These are phyloP conservation scores for Xylariomycetidae sp. DNA, from an alignment of 2,329 filamentous ascomycete genomes.

Conservation along the genomic window DNA sequence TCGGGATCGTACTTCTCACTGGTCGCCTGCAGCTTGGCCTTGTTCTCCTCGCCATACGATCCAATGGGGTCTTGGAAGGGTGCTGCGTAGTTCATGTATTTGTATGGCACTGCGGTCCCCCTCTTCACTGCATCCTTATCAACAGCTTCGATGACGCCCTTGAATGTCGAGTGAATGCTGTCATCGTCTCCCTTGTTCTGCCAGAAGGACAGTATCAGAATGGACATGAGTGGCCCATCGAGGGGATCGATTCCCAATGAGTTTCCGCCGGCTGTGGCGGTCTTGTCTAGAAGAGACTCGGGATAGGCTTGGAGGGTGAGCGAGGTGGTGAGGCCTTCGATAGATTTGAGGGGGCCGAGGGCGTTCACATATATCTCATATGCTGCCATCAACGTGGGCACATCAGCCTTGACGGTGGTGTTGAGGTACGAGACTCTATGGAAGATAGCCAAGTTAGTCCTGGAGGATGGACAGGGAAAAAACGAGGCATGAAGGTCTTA, in stretches of 20 bases:
- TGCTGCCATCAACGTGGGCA: conserved; percentile 2
- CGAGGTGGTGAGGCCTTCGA: not conserved
- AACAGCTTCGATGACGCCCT: not conserved
- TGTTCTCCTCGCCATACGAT: conserved; percentile 10
- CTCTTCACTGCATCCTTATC: not conserved
- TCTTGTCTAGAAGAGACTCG: not conserved
- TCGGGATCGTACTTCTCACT: conserved; percentile 21
- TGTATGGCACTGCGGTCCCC: conserved; percentile 3
- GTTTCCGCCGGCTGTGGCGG: conserved; percentile 1
- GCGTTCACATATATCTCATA: not conserved
- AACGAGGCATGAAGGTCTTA: no score
- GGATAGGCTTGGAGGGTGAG: conserved; percentile 5
- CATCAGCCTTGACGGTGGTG: conserved; percentile 6
- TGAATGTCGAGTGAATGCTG: conserved; percentile 1
- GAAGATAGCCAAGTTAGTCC: no score
- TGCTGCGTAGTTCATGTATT: conserved; percentile 16
- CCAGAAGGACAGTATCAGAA: conserved; percentile 9
- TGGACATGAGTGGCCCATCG: conserved; percentile 6
- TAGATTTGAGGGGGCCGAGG: conserved; percentile 2
- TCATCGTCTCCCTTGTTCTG: conserved; percentile 8
- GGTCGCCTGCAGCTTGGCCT: conserved; percentile 6
- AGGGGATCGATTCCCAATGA: conserved; percentile 1
- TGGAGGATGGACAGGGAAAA: no score
- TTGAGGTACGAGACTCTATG: conserved; percentile 7
- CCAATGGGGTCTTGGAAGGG: conserved; percentile 8